These are phyloP conservation scores for Zygosaccharomyces lentus DNA, from an alignment of 805 yeast species.

Conservation along the genomic window DNA sequence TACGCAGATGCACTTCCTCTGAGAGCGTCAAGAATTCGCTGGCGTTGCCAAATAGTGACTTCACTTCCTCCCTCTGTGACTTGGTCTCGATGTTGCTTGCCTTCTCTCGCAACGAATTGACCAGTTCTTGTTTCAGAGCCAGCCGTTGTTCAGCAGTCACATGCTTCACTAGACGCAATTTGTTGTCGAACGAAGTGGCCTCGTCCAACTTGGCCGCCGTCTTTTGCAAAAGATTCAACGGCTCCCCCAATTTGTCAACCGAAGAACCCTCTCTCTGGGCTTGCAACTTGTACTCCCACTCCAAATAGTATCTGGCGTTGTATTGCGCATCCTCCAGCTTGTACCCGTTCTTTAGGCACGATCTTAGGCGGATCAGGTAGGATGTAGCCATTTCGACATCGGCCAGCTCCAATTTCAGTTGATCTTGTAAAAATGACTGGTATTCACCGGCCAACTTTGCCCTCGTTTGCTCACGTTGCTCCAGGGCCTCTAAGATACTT, in stretches of 20 bases:
- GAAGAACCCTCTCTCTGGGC: conserved; percentile 36
- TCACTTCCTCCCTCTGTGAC: conserved; percentile 39
- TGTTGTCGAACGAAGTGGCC: conserved; percentile 28
- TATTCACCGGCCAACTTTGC: conserved; percentile 31
- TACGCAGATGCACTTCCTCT: conserved; percentile 40
- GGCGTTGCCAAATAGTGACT: conserved; percentile 40
- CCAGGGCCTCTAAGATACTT: conserved; percentile 40
- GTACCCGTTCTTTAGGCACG: conserved; percentile 57
- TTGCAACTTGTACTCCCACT: conserved; percentile 43
- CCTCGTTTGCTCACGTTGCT: conserved; percentile 42
- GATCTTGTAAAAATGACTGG: conserved; percentile 22
- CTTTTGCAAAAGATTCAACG: conserved; percentile 17
- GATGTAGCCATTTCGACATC: conserved; percentile 40
- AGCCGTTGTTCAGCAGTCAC: conserved; percentile 35
- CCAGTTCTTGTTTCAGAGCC: conserved; percentile 25
- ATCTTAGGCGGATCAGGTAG: conserved; percentile 53
- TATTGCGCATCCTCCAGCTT: conserved; percentile 50
- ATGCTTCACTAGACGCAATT: conserved; percentile 18
- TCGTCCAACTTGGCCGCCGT: conserved; percentile 16
- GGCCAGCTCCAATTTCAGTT: conserved; percentile 22
- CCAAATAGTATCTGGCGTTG: conserved; percentile 51
- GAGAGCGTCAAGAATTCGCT: conserved; percentile 29
- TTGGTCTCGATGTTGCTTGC: conserved; percentile 10
- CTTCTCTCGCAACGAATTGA: conserved; percentile 20
- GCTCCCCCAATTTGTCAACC: conserved; percentile 27